Evolutionary conservation across 208 protist species (phyloP).

Genomic region (Acanthamoeba castellanii): DNA sequence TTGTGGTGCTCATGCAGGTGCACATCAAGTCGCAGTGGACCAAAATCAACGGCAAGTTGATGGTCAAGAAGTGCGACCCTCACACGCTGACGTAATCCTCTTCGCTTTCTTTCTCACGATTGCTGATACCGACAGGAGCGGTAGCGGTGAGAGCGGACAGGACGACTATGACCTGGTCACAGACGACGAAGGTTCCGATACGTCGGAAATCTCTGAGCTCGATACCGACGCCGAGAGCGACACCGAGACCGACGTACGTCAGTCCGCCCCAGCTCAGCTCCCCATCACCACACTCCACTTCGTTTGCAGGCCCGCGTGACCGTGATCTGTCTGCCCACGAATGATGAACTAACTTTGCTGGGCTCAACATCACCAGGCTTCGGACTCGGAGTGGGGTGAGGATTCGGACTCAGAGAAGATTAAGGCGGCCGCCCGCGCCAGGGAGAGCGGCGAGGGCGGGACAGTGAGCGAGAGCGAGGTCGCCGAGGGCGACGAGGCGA

Average conservation of each 20-base stretch:
- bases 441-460: not conserved
- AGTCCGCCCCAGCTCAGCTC: too few relatives aligned
- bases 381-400: conserved; percentile 19
- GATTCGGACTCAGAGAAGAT: conserved; percentile 3
- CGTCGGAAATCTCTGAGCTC: conserved; percentile 28
- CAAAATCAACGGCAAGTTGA: conserved; percentile 53
- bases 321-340: too few relatives aligned
- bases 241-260: not conserved
- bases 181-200: conserved; percentile 58
- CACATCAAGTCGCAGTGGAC: conserved; percentile 63
- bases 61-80: conserved; percentile 53
- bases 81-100: not conserved
- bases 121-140: not conserved
- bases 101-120: not conserved
- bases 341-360: too few relatives aligned
- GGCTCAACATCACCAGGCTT: not conserved
- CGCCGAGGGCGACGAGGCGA: not conserved
- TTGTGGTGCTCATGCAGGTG: conserved; percentile 2
- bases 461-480: not conserved
- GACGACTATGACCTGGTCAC: conserved; percentile 72
- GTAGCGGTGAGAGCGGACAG: not conserved
- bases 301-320: too few relatives aligned
- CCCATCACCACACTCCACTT: too few relatives aligned
- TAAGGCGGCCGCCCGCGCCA: not conserved
- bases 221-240: conserved; percentile 35